Conservation (phyloP, 2,329 filamentous ascomycete genomes). For the Alternaria hordeiaustralica region DNA sequence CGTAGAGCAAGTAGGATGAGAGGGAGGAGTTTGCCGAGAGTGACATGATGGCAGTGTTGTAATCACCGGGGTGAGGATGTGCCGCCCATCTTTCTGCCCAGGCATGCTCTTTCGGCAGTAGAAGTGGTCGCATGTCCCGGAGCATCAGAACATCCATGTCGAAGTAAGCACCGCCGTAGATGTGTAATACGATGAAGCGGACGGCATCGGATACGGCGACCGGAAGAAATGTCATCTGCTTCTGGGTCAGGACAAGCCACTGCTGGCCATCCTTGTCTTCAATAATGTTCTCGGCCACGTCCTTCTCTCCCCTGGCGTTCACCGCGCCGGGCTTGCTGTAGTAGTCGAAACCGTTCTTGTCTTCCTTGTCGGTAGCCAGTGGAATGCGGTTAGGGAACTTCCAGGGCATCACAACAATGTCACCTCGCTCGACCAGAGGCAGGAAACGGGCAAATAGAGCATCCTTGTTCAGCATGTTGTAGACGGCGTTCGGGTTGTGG, state of each 20-base stretch:
- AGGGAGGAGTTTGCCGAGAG: slow-evolving; percentile 62
- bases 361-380: slow-evolving; percentile 56
- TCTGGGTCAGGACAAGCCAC: slow-evolving; percentile 61
- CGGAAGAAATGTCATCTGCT: slow-evolving; percentile 65
- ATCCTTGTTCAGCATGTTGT: slow-evolving; percentile 60
- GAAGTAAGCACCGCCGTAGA: slow-evolving; percentile 62
- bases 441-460: slow-evolving; percentile 61
- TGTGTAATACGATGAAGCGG: slow-evolving; percentile 61
- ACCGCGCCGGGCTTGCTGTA: slow-evolving; percentile 56
- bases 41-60: slow-evolving; percentile 65
- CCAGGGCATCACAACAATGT: slow-evolving; percentile 61
- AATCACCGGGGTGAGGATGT: slow-evolving; percentile 60
- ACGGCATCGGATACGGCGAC: slow-evolving; percentile 64
- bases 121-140: slow-evolving; percentile 61
- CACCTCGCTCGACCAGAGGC: slow-evolving; percentile 60
- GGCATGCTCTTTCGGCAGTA: slow-evolving; percentile 58
- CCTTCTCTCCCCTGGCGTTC: slow-evolving; percentile 50
- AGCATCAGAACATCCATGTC: slow-evolving; percentile 65
- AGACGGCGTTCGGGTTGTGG: slow-evolving; percentile 57
- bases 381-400: slow-evolving; percentile 61
- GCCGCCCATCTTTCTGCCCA: slow-evolving; percentile 65
- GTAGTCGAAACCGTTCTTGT: slow-evolving; percentile 58
- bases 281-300: slow-evolving; percentile 60
- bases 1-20: slow-evolving; percentile 62
- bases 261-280: slow-evolving; percentile 58